phyloP scores from a whole-genome alignment of 768 basidiomycete species.

The Tricholoma bakamatsutake region DNA sequence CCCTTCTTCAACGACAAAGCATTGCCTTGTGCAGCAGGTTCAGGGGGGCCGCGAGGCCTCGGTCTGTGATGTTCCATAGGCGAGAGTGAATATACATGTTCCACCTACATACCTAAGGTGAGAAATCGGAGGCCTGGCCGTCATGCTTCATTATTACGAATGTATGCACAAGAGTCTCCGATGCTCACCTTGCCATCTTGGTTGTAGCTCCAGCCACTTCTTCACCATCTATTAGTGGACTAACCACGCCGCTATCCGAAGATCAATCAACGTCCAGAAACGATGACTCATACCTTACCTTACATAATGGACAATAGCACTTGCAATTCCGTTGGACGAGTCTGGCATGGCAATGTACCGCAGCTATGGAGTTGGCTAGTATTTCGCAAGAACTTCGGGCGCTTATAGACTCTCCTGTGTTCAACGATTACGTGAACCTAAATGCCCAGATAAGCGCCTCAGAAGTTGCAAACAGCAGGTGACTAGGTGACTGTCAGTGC shows the following conservation, averaged over 20 bases:
- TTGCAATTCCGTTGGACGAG: background rate
- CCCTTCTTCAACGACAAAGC: background rate
- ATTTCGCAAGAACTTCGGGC: background rate
- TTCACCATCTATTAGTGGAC: background rate
- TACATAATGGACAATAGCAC: background rate
- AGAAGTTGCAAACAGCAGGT: background rate
- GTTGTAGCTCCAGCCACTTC: background rate
- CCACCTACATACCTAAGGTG: background rate
- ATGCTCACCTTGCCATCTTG: background rate
- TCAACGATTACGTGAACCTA: background rate
- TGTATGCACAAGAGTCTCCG: background rate
- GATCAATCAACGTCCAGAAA: background rate
- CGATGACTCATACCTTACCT: background rate
- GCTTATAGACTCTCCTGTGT: background rate
- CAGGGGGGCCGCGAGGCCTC: slow-evolving; percentile 1
- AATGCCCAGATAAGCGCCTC: background rate
- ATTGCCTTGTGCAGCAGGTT: background rate
- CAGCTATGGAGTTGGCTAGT: background rate
- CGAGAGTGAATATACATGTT: background rate
- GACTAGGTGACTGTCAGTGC: background rate
- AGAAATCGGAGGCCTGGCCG: background rate
- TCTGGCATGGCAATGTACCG: background rate
- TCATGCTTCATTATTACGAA: background rate
- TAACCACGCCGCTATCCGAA: background rate
- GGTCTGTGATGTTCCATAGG: slow-evolving; percentile 1